A percentile compares a stretch with the other conserved stretches of the same genome.
Conservation (phyloP, 1,284 basidiomycete genomes). For the Phlebopus sp. region DNA sequence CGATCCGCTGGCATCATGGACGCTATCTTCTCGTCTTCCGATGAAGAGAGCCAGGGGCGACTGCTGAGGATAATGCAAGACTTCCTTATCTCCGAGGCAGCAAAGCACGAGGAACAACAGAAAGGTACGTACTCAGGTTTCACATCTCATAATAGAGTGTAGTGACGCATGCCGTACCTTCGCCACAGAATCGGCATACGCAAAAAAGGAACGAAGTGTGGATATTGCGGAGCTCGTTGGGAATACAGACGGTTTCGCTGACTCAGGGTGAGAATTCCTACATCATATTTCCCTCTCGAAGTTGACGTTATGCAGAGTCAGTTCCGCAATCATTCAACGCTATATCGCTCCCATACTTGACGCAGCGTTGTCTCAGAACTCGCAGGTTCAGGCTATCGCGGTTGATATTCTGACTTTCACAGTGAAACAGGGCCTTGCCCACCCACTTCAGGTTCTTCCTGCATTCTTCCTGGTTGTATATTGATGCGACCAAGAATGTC, state of each 20-base stretch:
- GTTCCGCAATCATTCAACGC: constrained; percentile 90
- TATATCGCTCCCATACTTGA: constrained; percentile 83
- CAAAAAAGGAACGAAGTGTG: constrained; percentile 50
- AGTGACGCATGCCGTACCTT: constrained; percentile 1
- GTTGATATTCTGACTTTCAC: constrained; percentile 92
- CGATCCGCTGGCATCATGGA: constrained; percentile 87
- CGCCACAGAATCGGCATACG: constrained; percentile 36
- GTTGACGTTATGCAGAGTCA: constrained; percentile 57
- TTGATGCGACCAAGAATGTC: background rate
- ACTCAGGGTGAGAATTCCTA: constrained; percentile 73
- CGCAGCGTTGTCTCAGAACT: constrained; percentile 71
- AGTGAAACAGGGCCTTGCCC: constrained; percentile 91
- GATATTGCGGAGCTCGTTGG: constrained; percentile 94
- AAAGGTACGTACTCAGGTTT: constrained; percentile 45
- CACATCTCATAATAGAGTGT: background rate
- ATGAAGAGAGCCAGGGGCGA: constrained; percentile 70
- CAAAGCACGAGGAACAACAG: constrained; percentile 67
- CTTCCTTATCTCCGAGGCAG: constrained; percentile 79
- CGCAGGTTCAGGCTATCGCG: constrained; percentile 77
- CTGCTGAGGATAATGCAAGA: constrained; percentile 89
- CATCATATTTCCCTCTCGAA: background rate
- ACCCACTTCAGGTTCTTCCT: constrained; percentile 76
- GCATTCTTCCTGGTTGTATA: background rate
- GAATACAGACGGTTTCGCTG: constrained; percentile 90
- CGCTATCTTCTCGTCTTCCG: constrained; percentile 69